Percentiles rank a stretch among this genome's conserved stretches.
Evolutionary conservation across 1,284 basidiomycete species (phyloP).

Genomic region (Porodaedalea pini): DNA sequence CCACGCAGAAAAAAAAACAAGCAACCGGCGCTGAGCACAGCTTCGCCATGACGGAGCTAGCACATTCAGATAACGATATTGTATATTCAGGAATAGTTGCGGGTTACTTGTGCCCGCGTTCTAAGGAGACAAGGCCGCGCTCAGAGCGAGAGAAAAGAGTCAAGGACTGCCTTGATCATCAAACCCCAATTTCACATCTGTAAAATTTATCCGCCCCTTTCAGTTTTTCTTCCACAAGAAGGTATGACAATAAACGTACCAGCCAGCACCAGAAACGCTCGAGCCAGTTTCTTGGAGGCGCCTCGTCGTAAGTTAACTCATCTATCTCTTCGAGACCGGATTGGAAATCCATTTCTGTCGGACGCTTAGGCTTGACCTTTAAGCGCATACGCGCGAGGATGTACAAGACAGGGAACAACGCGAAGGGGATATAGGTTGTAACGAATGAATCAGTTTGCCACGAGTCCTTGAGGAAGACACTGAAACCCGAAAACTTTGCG

Average conservation of each 20-base stretch:
- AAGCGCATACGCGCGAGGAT: conserved; percentile 51
- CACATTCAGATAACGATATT: too few relatives aligned
- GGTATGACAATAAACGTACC: conserved; percentile 42
- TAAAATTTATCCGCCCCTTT: not conserved
- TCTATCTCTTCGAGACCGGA: conserved; percentile 69
- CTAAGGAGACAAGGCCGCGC: too few relatives aligned
- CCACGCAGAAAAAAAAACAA: too few relatives aligned
- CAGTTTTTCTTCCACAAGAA: not conserved
- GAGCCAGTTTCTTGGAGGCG: conserved; percentile 58
- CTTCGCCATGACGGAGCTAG: too few relatives aligned
- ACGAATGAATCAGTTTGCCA: conserved; percentile 65
- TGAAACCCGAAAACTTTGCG: conserved; percentile 66
- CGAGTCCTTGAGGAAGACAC: conserved; percentile 66
- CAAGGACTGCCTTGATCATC: too few relatives aligned
- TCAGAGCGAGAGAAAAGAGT: too few relatives aligned
- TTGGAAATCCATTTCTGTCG: conserved; percentile 77
- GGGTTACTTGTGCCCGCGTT: too few relatives aligned
- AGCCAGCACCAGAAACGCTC: conserved; percentile 73
- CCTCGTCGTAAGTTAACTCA: conserved; percentile 61
- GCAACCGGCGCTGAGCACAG: too few relatives aligned
- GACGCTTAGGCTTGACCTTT: conserved; percentile 43
- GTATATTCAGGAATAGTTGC: too few relatives aligned
- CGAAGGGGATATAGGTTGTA: conserved; percentile 76
- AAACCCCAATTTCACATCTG: too few relatives aligned
- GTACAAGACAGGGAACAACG: conserved; percentile 76